Evolutionary conservation across 176 grass and related monocot genomes (phyloP).

Genomic region (Eremochloa ophiuroides): DNA sequence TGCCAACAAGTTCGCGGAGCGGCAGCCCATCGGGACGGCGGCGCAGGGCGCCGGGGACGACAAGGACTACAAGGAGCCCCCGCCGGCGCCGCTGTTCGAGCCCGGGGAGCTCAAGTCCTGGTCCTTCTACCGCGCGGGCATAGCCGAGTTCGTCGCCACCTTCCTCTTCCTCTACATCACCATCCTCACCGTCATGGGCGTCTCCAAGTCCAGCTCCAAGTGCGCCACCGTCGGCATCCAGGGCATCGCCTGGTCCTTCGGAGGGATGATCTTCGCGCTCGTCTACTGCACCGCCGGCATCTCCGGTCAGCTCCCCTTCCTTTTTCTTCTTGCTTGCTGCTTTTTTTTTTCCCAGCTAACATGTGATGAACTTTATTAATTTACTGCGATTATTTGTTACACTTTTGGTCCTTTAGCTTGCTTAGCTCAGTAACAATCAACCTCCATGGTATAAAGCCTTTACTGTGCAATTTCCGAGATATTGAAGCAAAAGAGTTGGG

Average conservation of each 20-base stretch:
- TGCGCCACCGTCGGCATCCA: slow-evolving; percentile 84
- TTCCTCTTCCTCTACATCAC: slow-evolving; percentile 97
- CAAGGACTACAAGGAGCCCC: slow-evolving; percentile 87
- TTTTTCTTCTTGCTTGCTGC: not conserved
- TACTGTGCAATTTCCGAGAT: not conserved
- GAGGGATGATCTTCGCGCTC: slow-evolving; percentile 92
- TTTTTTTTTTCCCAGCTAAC: not conserved
- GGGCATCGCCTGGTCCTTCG: slow-evolving; percentile 91
- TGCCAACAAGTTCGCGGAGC: slow-evolving; percentile 71
- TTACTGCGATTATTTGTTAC: not conserved
- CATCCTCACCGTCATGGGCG: slow-evolving; percentile 91
- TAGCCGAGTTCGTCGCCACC: slow-evolving; percentile 85
- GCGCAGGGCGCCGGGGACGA: slow-evolving; percentile 60
- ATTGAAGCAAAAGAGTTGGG: not conserved
- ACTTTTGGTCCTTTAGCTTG: slow-evolving; percentile 2
- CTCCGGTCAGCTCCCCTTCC: slow-evolving; percentile 46
- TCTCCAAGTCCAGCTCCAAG: slow-evolving; percentile 53
- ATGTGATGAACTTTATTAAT: not conserved
- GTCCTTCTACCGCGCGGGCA: slow-evolving; percentile 96
- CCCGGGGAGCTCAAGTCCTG: slow-evolving; percentile 83
- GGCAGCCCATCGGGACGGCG: slow-evolving; percentile 78
- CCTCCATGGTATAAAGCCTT: not conserved
- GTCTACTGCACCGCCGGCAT: slow-evolving; percentile 97
- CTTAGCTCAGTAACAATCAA: not conserved
- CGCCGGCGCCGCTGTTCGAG: slow-evolving; percentile 78